Evolutionary conservation across 768 basidiomycete genomes (phyloP).

Genomic region (Tephrocybe sp.): DNA sequence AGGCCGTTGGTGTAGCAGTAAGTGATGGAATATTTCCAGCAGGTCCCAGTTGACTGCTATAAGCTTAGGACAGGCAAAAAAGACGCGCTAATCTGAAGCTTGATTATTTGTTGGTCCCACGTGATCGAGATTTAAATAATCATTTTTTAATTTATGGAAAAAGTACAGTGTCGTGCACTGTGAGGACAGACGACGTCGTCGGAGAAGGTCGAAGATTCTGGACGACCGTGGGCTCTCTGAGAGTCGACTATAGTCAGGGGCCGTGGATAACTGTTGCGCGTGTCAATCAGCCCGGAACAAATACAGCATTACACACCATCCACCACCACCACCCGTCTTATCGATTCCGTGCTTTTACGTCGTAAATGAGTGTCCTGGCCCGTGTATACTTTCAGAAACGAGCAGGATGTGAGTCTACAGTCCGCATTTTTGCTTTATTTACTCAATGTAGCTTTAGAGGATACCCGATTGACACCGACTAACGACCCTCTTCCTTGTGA

Average conservation of each 20-base stretch:
- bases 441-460: background rate
- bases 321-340: background rate
- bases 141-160: background rate
- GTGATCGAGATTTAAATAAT: slow-evolving; percentile 9
- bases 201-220: background rate
- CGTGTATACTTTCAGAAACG: background rate
- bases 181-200: background rate
- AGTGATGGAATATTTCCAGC: too few species aligned
- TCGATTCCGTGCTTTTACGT: background rate
- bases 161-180: too few species aligned
- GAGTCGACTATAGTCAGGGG: slow-evolving; percentile 5
- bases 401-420: slow-evolving; percentile 1
- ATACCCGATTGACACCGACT: background rate
- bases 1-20: too few species aligned
- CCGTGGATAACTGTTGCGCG: background rate
- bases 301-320: background rate
- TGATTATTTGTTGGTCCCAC: slow-evolving; percentile 2
- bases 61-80: background rate
- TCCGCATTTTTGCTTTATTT: background rate
- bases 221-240: background rate
- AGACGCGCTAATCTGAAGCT: too few species aligned
- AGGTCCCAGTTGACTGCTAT: too few species aligned
- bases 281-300: slow-evolving; percentile 7
- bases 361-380: background rate
- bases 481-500: background rate